These are phyloP conservation scores for Populus trichocarpa DNA, from an alignment of 441 rosid genomes.

Conservation along the genomic window DNA sequence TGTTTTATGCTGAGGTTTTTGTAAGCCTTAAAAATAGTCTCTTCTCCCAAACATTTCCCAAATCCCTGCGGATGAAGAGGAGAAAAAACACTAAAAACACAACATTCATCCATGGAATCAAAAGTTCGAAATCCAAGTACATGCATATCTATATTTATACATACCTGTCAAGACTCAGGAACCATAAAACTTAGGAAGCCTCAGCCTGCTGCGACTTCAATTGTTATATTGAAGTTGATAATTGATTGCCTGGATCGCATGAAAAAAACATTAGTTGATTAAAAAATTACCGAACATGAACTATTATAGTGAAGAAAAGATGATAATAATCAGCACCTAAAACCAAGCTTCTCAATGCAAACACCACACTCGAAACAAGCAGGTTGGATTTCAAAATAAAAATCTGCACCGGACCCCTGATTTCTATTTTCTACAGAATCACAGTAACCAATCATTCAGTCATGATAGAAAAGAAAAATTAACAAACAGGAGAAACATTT, in stretches of 20 bases:
- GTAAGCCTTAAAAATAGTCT: constrained; percentile 30
- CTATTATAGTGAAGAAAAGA: neutral
- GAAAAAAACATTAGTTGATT: constrained; percentile 8
- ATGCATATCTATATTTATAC: neutral
- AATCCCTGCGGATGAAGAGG: constrained; percentile 26
- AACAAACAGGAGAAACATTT: neutral
- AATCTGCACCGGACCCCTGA: neutral
- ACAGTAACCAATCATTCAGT: neutral
- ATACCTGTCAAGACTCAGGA: constrained; percentile 44
- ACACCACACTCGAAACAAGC: neutral
- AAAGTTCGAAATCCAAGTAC: neutral
- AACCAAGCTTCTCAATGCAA: neutral
- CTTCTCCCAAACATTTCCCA: constrained; percentile 55
- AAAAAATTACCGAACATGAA: constrained; percentile 6
- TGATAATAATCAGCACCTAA: constrained; percentile 2
- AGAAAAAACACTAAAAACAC: constrained; percentile 1
- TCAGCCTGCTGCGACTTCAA: constrained; percentile 83
- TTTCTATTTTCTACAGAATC: neutral
- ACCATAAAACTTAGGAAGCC: constrained; percentile 36
- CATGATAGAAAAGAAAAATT: neutral
- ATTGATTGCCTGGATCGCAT: constrained; percentile 24
- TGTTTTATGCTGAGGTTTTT: constrained; percentile 19
- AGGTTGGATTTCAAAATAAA: neutral
- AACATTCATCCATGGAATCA: neutral
- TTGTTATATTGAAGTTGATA: constrained; percentile 17